phyloP scores from a whole-genome alignment of 306 rosid species.

The Fragaria vesca region DNA sequence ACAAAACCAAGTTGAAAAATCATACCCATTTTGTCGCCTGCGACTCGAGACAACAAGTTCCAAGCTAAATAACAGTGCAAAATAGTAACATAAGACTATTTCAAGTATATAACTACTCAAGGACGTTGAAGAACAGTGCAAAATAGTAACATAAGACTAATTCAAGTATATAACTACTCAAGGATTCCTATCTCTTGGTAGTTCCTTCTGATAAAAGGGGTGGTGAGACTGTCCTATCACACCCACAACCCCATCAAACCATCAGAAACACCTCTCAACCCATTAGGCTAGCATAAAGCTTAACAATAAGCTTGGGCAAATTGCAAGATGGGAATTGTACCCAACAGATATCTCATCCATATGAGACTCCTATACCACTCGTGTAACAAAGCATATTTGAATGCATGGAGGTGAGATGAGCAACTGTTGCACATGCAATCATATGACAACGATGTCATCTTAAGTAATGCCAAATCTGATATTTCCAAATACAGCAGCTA shows the following conservation, averaged over 20 bases:
- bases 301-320: neutral
- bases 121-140: too few relatives aligned
- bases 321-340: neutral
- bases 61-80: too few relatives aligned
- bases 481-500: neutral
- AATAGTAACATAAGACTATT: too few relatives aligned
- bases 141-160: neutral
- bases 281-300: neutral
- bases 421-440: neutral
- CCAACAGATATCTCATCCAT: neutral
- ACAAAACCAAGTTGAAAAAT: too few relatives aligned
- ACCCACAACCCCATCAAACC: neutral
- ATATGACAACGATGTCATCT: neutral
- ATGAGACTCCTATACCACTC: neutral
- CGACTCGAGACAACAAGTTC: neutral
- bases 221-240: neutral
- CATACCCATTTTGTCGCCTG: neutral
- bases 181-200: neutral
- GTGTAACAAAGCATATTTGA: neutral
- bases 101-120: too few relatives aligned
- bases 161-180: neutral
- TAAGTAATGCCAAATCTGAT: neutral
- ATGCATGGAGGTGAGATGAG: neutral
- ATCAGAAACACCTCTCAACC: neutral
- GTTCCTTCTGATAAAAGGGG: neutral